Conservation (phyloP, 73 alveolate species). For the Stentor coeruleus region DNA sequence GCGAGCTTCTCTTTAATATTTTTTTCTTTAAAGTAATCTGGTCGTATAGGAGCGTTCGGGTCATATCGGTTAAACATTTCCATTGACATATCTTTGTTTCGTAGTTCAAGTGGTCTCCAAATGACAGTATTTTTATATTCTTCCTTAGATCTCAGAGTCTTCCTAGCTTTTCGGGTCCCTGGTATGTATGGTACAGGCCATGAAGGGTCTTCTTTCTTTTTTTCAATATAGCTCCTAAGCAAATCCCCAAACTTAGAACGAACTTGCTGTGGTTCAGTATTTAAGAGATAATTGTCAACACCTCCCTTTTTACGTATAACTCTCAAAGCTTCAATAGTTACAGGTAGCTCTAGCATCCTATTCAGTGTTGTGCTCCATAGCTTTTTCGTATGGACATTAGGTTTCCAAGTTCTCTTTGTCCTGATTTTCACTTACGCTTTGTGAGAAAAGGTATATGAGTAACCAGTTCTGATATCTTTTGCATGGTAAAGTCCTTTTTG, state of each 20-base stretch:
- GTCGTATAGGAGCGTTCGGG: neutral
- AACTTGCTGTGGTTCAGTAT: conserved; percentile 35
- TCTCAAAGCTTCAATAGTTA: conserved; percentile 44
- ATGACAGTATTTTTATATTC: neutral
- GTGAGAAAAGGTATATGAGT: conserved; percentile 39
- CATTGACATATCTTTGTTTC: neutral
- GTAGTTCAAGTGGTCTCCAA: conserved; percentile 13
- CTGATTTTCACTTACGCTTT: conserved; percentile 12
- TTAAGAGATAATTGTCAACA: conserved; percentile 45
- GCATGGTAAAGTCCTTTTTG: conserved; percentile 15
- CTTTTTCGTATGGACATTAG: conserved; percentile 37
- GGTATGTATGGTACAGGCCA: conserved; percentile 50
- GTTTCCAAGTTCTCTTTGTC: conserved; percentile 35
- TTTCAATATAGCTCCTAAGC: conserved; percentile 24
- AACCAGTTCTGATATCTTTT: conserved; percentile 17
- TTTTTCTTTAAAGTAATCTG: no score
- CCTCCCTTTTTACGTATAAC: conserved; percentile 49
- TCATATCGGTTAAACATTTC: neutral
- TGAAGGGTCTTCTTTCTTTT: conserved; percentile 47
- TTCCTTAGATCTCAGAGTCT: neutral
- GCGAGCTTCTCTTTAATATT: no score
- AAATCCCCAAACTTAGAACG: conserved; percentile 50
- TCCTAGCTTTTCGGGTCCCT: conserved; percentile 17
- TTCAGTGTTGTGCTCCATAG: conserved; percentile 37
- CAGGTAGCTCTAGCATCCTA: conserved; percentile 17